phyloP scores from a whole-genome alignment of 1,284 basidiomycete genomes.

The Fomitopsis betulina region DNA sequence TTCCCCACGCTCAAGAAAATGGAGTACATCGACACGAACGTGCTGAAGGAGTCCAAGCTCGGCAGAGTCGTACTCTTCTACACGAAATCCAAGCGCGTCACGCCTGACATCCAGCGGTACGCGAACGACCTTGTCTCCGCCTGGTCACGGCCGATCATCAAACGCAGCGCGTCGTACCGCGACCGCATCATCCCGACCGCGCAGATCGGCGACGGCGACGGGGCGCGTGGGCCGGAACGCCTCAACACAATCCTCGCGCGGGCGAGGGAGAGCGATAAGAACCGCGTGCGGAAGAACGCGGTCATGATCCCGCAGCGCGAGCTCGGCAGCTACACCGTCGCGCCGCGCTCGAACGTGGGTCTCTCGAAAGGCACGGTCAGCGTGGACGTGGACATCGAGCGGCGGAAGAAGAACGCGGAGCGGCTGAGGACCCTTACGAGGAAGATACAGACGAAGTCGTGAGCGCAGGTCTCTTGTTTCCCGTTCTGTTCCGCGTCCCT shows the following conservation, averaged over 20 bases:
- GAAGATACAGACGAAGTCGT: constrained; percentile 26
- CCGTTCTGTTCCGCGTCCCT: background rate
- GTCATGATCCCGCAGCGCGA: constrained; percentile 73
- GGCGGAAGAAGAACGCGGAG: constrained; percentile 68
- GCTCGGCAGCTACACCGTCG: constrained; percentile 70
- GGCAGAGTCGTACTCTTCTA: constrained; percentile 96
- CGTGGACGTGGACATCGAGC: constrained; percentile 66
- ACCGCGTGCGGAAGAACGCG: constrained; percentile 66
- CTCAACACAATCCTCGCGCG: constrained; percentile 68
- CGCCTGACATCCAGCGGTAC: constrained; percentile 72
- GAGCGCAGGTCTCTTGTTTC: background rate
- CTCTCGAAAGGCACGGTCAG: constrained; percentile 42
- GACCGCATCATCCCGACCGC: constrained; percentile 66
- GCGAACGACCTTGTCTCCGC: constrained; percentile 83
- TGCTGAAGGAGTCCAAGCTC: constrained; percentile 88
- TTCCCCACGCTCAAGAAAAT: constrained; percentile 85
- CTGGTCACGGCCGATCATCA: constrained; percentile 95
- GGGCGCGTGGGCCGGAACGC: constrained; percentile 42
- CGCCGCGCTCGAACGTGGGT: constrained; percentile 54
- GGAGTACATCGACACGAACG: constrained; percentile 87
- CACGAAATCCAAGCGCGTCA: constrained; percentile 89
- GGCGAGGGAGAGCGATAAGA: constrained; percentile 64
- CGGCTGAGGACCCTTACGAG: constrained; percentile 45
- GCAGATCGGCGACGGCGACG: constrained; percentile 32
- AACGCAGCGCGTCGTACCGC: constrained; percentile 81